These are phyloP conservation scores for Solanum hybrid DNA, from an alignment of 305 asterid species.

Conservation along the genomic window DNA sequence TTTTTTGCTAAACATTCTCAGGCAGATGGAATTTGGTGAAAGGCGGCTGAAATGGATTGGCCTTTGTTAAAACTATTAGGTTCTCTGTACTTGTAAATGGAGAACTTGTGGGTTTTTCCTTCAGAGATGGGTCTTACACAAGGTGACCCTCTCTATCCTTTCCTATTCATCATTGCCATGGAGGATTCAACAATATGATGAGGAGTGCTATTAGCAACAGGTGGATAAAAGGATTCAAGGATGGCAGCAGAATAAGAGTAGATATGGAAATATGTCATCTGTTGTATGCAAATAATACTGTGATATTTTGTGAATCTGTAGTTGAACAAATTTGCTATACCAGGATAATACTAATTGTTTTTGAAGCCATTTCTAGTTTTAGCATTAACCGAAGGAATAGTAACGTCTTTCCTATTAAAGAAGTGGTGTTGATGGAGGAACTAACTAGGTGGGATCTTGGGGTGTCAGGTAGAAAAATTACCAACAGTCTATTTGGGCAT, in stretches of 20 bases:
- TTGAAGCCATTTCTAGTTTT: background rate
- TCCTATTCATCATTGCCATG: background rate
- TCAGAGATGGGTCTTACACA: background rate
- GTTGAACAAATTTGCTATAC: background rate
- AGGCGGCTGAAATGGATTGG: background rate
- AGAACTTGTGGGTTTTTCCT: background rate
- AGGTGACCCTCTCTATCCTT: background rate
- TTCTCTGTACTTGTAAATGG: background rate
- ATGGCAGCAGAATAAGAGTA: background rate
- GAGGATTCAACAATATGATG: background rate
- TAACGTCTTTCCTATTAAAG: background rate
- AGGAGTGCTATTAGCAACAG: background rate
- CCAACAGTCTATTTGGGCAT: background rate
- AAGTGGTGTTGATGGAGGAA: background rate
- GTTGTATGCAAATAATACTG: background rate
- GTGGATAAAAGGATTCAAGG: background rate
- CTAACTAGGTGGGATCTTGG: background rate
- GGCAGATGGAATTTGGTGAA: background rate
- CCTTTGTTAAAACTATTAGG: background rate
- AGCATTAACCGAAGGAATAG: background rate
- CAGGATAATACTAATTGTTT: background rate
- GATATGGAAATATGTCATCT: background rate
- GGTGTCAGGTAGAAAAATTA: background rate
- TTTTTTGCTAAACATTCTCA: background rate
- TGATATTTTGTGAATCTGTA: background rate